phyloP scores from a whole-genome alignment of 2,329 filamentous ascomycete genomes.

The Plectosphaerella sp. region DNA sequence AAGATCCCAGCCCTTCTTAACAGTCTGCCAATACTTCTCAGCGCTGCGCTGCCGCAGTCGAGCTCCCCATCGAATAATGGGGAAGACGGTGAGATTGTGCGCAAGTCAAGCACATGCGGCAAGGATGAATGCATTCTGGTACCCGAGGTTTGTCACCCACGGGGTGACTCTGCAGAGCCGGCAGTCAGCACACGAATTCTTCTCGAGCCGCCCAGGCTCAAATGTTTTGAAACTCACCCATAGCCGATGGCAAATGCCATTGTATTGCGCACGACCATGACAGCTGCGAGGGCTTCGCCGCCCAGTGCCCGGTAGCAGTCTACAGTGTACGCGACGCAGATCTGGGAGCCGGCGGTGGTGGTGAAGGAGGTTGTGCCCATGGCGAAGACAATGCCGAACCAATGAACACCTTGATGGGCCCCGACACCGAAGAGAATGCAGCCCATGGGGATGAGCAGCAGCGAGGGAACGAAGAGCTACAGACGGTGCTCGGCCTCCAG shows the following conservation, averaged over 20 bases:
- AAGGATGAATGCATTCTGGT: constrained; percentile 3
- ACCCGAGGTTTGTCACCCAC: constrained; percentile 3
- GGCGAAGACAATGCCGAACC: constrained; percentile 35
- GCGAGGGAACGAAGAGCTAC: constrained; percentile 28
- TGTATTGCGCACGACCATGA: constrained; percentile 33
- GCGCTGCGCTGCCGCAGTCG: constrained; percentile 1
- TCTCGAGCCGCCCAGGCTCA: not conserved
- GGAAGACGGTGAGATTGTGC: not conserved
- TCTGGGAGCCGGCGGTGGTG: constrained; percentile 27
- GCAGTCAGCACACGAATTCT: constrained; percentile 18
- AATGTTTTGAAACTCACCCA: constrained; percentile 24
- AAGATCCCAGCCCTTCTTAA: not conserved
- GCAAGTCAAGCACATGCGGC: constrained; percentile 2
- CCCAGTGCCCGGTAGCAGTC: constrained; percentile 36
- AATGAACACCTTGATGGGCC: constrained; percentile 31
- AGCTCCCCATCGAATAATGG: constrained; percentile 3
- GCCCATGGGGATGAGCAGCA: constrained; percentile 2
- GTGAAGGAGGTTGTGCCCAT: constrained; percentile 30
- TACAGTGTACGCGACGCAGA: constrained; percentile 34
- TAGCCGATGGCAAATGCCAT: constrained; percentile 30
- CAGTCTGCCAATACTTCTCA: constrained; percentile 3
- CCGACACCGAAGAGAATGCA: constrained; percentile 22
- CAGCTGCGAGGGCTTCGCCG: constrained; percentile 31
- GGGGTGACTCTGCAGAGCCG: constrained; percentile 1
- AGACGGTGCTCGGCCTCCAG: constrained; percentile 36